Base-by-base conservation (phyloP, 352 stramenopile species). In the Phytophthora citricola region DNA sequence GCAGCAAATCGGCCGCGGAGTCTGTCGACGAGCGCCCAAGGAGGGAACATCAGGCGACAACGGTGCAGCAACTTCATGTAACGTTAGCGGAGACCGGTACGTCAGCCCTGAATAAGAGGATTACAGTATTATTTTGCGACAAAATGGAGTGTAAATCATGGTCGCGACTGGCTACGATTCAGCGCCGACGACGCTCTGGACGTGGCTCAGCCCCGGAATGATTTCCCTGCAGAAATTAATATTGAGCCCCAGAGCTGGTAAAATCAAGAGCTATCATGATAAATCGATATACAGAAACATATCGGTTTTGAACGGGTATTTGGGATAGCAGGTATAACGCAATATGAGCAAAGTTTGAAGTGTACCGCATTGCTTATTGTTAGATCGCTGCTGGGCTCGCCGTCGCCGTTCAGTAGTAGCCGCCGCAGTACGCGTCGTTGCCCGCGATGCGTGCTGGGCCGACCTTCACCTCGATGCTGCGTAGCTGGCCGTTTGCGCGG, bases 391-490 rank as follows among this genome's bases (percentile, higher is more conserved):
- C 4, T n/a, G 0, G 40, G 4, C 6, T 12, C 40, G 8, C n/a
- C 5, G 5, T 26, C 12, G 12, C 20, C 14, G 15, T 8, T 54
- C 44, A 92, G 58, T 81, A 91, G 49, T 89, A 91, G 7, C 84
- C 84, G n/a, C 79, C 80, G 55, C 79, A 87, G 71, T 91, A 92
- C 27, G 58, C 48, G 4, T 59, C 58, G 44, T 76, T 80, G 27
- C 50, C 61, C 1, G 57, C 43, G 26, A 79, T 81, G 2, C 61
- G 54, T 11, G 84, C 84, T 0, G 84, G 81, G 0, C 84, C 84
- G 0, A 92, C 74, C 14, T 63, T 38, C 46, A 91, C 80, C 6
- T 77, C 57, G 32, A 92, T 83, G 20, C 64, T 58, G 38, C 80
- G 77, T 58, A 92, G 49, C 31, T 67, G 44, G 12, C 73, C 58